phyloP scores from a whole-genome alignment of 2,329 filamentous ascomycete genomes.

The Aspergillus tamarii region DNA sequence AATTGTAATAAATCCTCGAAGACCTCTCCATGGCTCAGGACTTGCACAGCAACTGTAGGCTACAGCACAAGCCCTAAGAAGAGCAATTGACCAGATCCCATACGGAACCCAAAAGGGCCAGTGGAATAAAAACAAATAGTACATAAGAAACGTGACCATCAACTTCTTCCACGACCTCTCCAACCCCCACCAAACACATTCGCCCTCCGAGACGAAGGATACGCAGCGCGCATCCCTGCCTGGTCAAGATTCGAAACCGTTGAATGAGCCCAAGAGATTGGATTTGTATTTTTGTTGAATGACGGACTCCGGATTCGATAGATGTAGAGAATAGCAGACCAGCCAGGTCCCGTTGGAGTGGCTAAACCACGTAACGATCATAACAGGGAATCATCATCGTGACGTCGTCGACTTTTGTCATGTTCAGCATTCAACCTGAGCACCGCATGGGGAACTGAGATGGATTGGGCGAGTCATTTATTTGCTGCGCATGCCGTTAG shows the following conservation, averaged over 20 bases:
- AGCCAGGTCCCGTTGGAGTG: slow-evolving; percentile 28
- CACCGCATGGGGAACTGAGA: slow-evolving; percentile 51
- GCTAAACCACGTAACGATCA: slow-evolving; percentile 35
- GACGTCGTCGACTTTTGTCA: slow-evolving; percentile 39
- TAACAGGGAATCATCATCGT: slow-evolving; percentile 34
- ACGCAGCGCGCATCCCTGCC: slow-evolving; percentile 20
- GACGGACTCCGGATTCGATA: slow-evolving; percentile 33
- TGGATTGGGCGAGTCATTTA: slow-evolving; percentile 65
- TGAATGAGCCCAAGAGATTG: slow-evolving; percentile 34
- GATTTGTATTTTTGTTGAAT: slow-evolving; percentile 29
- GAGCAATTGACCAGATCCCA: slow-evolving; percentile 43
- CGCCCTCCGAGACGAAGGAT: slow-evolving; percentile 29
- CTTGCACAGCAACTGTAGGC: slow-evolving; percentile 18
- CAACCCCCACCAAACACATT: slow-evolving; percentile 43
- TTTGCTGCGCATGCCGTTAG: slow-evolving; percentile 57
- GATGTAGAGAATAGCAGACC: slow-evolving; percentile 21
- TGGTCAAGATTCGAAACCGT: slow-evolving; percentile 33
- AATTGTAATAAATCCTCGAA: slow-evolving; percentile 38
- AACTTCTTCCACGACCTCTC: slow-evolving; percentile 27
- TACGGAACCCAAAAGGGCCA: slow-evolving; percentile 24
- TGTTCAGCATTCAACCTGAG: slow-evolving; percentile 45
- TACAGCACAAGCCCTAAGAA: slow-evolving; percentile 22
- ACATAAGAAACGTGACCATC: slow-evolving; percentile 12
- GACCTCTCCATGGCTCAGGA: slow-evolving; percentile 41
- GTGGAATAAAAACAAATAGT: slow-evolving; percentile 21